Evolutionary conservation across 257 asterid genomes (phyloP), one percentile per base, ranked within the genome.

Genomic region (Vinca minor): DNA sequence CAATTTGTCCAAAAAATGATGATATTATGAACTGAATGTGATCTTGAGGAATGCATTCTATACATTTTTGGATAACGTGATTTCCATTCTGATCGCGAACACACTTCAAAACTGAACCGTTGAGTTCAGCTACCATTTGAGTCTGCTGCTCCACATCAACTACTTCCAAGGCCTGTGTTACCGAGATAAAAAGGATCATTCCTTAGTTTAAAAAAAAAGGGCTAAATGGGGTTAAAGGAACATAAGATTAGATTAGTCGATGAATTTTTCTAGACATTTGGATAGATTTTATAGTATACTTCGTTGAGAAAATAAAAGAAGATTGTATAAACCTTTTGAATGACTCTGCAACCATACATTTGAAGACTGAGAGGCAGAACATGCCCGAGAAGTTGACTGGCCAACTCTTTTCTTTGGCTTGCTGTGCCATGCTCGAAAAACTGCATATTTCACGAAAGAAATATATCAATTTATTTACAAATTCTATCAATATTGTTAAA

Each of bases 271-370:
- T 28, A n/a, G n/a, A 47, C 18, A 12, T 46, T n/a, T 46, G 53
- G 15, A 41, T 28, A 7, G 4, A 42, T 35, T 29, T 23, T 50
- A 8, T 26, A 50, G 31, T 13, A 36, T 12, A 25, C 44, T 17
- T 3, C 5, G 26, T 36, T 29, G 49, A 44, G 26, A 42, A 65
- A 26, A 44, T 20, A 41, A 36, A 50, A 21, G 63, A 71, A 65
- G 78, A 39, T 32, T 12, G 69, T 32, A 59, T 35, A 62, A 44
- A 92, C 96, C 96, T 92, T 92, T 74, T 92, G 98, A 72, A 89
- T 78, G 53, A 92, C 96, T 82, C 98, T 78, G 89, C 98, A 92
- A 50, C 98, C 96, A 73, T 89, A 92, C 91, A 84, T 89, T 69
- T 92, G 98, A 63, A 92, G 85, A 77, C 89, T 87, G 65, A 92